phyloP scores from a whole-genome alignment of 306 rosid species.

The Rosa rugosa region DNA sequence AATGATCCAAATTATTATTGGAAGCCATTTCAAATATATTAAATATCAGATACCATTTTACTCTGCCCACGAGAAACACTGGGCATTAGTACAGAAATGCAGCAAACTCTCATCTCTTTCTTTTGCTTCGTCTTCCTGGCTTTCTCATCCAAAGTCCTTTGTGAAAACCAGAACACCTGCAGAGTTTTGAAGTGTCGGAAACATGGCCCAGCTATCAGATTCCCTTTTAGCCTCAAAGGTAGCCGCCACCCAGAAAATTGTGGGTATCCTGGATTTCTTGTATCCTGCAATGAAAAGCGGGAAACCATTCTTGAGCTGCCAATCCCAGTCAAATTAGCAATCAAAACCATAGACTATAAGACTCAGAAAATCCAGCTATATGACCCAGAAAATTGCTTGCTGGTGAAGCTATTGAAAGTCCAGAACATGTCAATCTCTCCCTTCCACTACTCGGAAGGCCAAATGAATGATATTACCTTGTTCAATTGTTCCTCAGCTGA shows the following conservation, averaged over 20 bases:
- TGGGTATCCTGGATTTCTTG: conserved; percentile 34
- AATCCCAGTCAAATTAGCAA: conserved; percentile 15
- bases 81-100: neutral
- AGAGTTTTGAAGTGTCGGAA: conserved; percentile 6
- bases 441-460: neutral
- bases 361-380: conserved; percentile 19
- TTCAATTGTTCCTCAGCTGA: conserved; percentile 30
- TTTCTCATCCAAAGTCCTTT: neutral
- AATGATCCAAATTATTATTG: too few species aligned
- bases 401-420: conserved; percentile 4
- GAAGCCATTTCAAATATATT: too few species aligned
- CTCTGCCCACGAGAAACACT: too few species aligned
- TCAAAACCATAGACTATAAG: conserved; percentile 29
- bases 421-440: conserved; percentile 9
- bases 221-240: conserved; percentile 39
- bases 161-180: conserved; percentile 16
- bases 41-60: too few species aligned
- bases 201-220: conserved; percentile 13
- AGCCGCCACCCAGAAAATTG: conserved; percentile 15
- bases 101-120: neutral
- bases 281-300: conserved; percentile 25
- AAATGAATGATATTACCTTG: neutral
- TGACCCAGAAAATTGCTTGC: conserved; percentile 16
- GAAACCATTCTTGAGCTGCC: conserved; percentile 31
- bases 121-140: conserved; percentile 1